phyloP scores from a whole-genome alignment of 2,329 filamentous ascomycete species.

The Exserohilum turcica region DNA sequence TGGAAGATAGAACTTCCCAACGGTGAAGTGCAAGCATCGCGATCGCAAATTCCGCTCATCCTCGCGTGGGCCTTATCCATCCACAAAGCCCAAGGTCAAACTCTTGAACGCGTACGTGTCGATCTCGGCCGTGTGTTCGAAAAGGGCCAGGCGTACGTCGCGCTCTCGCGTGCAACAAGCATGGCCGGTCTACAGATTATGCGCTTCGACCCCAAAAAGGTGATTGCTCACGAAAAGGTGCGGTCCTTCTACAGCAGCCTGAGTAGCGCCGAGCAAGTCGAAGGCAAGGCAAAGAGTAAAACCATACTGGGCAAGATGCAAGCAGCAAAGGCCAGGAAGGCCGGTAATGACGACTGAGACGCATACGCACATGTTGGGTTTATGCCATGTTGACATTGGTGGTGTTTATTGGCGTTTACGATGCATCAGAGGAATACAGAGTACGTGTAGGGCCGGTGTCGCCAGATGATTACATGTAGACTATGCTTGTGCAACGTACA shows the following conservation, averaged over 20 bases:
- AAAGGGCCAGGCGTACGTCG: slow-evolving; percentile 97
- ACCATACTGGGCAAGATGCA: slow-evolving; percentile 41
- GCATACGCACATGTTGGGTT: not conserved
- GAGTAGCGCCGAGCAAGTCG: slow-evolving; percentile 67
- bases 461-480: not conserved
- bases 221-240: slow-evolving; percentile 91
- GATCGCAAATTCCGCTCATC: slow-evolving; percentile 77
- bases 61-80: slow-evolving; percentile 97
- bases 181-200: slow-evolving; percentile 87
- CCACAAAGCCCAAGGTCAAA: slow-evolving; percentile 97
- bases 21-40: slow-evolving; percentile 88
- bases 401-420: not conserved
- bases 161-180: slow-evolving; percentile 86
- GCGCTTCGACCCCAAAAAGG: slow-evolving; percentile 85
- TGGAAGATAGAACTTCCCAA: slow-evolving; percentile 99
- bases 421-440: not conserved
- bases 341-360: not conserved
- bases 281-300: slow-evolving; percentile 41
- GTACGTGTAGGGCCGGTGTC: not conserved
- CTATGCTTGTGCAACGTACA: not conserved
- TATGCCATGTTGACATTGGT: not conserved
- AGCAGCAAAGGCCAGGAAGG: slow-evolving; percentile 18
- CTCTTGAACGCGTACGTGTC: slow-evolving; percentile 89
- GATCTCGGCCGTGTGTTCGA: slow-evolving; percentile 92
- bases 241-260: slow-evolving; percentile 83